These are phyloP conservation scores for Hyphopichia buzzinii DNA, from an alignment of 1,139 yeast genomes.

Conservation along the genomic window DNA sequence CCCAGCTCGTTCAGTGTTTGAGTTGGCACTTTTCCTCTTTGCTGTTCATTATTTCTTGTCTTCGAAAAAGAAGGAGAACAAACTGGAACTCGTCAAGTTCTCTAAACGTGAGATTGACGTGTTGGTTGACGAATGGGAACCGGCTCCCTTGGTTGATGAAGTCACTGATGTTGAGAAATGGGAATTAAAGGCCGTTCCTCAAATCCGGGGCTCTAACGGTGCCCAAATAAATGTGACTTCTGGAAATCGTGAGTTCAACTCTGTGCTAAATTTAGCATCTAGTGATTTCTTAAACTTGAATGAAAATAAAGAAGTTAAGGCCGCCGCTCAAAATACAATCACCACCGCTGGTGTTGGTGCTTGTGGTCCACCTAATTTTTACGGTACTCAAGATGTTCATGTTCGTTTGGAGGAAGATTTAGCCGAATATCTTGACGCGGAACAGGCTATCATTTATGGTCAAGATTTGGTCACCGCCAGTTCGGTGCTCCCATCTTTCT, in stretches of 20 bases:
- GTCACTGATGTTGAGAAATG: slow-evolving; percentile 54
- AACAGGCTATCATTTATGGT: slow-evolving; percentile 80
- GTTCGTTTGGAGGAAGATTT: slow-evolving; percentile 74
- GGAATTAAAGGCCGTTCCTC: slow-evolving; percentile 64
- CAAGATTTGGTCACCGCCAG: slow-evolving; percentile 90
- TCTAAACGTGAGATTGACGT: slow-evolving; percentile 74
- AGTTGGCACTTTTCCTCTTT: slow-evolving; percentile 72
- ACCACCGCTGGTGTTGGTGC: slow-evolving; percentile 90
- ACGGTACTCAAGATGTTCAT: slow-evolving; percentile 94
- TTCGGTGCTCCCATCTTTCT: slow-evolving; percentile 95
- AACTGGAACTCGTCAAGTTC: slow-evolving; percentile 66
- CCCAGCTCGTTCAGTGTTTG: slow-evolving; percentile 86
- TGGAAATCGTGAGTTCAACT: slow-evolving; percentile 18
- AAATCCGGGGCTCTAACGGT: slow-evolving; percentile 55
- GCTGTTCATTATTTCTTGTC: slow-evolving; percentile 84
- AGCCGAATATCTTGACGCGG: slow-evolving; percentile 72
- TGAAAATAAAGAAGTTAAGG: slow-evolving; percentile 42
- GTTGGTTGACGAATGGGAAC: slow-evolving; percentile 86
- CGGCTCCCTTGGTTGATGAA: slow-evolving; percentile 72
- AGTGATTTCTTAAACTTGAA: slow-evolving; percentile 63
- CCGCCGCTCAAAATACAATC: slow-evolving; percentile 60
- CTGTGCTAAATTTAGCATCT: slow-evolving; percentile 61
- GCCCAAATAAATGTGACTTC: slow-evolving; percentile 41
- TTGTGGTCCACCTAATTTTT: slow-evolving; percentile 97
- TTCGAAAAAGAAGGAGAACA: slow-evolving; percentile 76